A percentile compares a stretch with the other conserved stretches of the same genome.
Evolutionary conservation across 164 flowering plant genomes (phyloP).

Genomic region (Berberis vulgaris): DNA sequence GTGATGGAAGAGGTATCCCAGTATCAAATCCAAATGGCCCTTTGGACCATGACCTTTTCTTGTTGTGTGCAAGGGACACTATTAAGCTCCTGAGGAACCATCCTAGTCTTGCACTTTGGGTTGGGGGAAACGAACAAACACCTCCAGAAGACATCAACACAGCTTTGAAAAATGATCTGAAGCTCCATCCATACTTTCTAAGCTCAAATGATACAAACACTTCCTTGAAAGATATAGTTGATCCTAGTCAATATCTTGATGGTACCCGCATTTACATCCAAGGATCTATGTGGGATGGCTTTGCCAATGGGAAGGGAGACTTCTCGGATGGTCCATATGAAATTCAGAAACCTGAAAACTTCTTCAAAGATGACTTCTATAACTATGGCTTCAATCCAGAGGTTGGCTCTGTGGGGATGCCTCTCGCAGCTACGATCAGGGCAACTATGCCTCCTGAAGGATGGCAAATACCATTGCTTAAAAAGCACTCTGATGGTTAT

Average conservation of each 20-base stretch:
- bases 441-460: constrained; percentile 96
- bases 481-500: constrained; percentile 47
- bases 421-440: constrained; percentile 91
- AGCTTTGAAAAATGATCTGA: constrained; percentile 60
- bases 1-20: constrained; percentile 90
- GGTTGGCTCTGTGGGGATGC: constrained; percentile 95
- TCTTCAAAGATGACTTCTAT: constrained; percentile 72
- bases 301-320: constrained; percentile 84
- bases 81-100: constrained; percentile 91
- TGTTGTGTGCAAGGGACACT: constrained; percentile 90
- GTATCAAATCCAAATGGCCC: constrained; percentile 92
- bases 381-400: constrained; percentile 94
- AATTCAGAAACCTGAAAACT: constrained; percentile 89
- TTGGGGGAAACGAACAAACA: constrained; percentile 93
- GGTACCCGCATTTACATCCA: constrained; percentile 82
- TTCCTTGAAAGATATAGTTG: constrained; percentile 22
- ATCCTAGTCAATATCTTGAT: constrained; percentile 92
- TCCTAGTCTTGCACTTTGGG: constrained; percentile 98
- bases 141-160: constrained; percentile 82
- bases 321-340: constrained; percentile 94
- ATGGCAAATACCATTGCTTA: constrained; percentile 83
- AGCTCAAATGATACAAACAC: constrained; percentile 11
- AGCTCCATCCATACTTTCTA: constrained; percentile 67
- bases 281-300: constrained; percentile 99
- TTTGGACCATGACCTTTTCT: constrained; percentile 81